phyloP scores from a whole-genome alignment of 2,329 filamentous ascomycete genomes.

The Colletotrichum paranaense region DNA sequence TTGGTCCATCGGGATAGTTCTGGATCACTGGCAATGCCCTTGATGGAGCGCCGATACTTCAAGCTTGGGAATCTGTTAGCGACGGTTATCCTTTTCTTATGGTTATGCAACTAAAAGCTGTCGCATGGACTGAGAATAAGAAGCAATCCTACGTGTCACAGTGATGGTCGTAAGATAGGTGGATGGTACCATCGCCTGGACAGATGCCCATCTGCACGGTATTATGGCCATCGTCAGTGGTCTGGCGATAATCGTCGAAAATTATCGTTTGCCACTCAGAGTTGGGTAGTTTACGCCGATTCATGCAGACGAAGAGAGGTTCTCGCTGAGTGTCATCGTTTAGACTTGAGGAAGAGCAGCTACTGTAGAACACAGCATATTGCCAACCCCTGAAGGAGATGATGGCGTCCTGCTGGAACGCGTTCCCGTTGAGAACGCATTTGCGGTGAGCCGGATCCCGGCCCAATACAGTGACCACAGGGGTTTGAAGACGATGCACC shows the following conservation, averaged over 20 bases:
- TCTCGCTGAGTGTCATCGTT: background rate
- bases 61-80: background rate
- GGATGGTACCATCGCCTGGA: background rate
- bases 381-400: background rate
- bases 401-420: background rate
- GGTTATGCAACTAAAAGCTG: background rate
- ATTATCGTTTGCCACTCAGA: background rate
- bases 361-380: background rate
- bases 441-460: constrained; percentile 2
- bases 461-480: background rate
- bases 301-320: background rate
- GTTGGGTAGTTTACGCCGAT: background rate
- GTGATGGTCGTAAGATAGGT: background rate
- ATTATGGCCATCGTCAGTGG: background rate
- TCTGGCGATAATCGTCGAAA: background rate
- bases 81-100: too few species aligned
- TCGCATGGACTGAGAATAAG: too few species aligned
- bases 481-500: constrained; percentile 15
- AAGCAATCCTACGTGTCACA: background rate
- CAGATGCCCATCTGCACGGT: background rate
- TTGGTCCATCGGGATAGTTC: background rate
- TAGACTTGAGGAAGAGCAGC: background rate
- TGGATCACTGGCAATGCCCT: background rate
- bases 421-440: background rate
- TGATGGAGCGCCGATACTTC: background rate